A percentile compares a stretch with the other conserved stretches of the same genome.
Evolutionary conservation across 2,329 filamentous ascomycete species (phyloP).

Genomic region (Colletotrichum nymphaeae): DNA sequence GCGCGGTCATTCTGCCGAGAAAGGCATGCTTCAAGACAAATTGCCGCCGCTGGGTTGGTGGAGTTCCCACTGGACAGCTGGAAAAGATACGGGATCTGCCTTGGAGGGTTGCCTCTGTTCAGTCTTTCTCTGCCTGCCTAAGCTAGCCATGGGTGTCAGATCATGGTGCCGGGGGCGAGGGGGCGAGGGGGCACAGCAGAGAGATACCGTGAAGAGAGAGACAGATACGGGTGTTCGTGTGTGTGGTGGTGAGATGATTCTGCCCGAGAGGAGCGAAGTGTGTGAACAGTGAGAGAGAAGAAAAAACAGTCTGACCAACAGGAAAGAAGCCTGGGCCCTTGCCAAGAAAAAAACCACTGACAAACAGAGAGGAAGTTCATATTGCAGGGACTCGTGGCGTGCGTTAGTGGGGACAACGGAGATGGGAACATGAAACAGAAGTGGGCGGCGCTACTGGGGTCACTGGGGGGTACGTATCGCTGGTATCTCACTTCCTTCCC

Average conservation of each 20-base stretch:
- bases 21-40: conserved; percentile 9
- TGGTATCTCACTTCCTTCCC: too few species aligned
- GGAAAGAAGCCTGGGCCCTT: neutral
- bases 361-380: neutral
- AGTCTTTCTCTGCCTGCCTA: neutral
- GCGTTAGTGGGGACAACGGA: conserved; percentile 30
- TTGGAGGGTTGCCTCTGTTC: neutral
- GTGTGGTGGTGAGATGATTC: neutral
- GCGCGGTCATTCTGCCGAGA: conserved; percentile 25
- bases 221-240: neutral
- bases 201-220: neutral
- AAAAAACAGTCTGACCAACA: neutral
- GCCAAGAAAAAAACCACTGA: conserved; percentile 2
- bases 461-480: too few species aligned
- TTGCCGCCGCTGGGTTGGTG: neutral
- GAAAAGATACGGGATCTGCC: neutral
- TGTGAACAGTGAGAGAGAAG: neutral
- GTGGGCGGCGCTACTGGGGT: conserved; percentile 20
- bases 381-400: conserved; percentile 36
- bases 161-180: neutral
- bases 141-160: neutral
- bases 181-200: neutral
- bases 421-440: conserved; percentile 33
- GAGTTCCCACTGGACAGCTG: neutral
- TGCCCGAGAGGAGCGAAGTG: neutral